Evolutionary conservation across 768 basidiomycete species (phyloP).

Genomic region (Suillus luteus): DNA sequence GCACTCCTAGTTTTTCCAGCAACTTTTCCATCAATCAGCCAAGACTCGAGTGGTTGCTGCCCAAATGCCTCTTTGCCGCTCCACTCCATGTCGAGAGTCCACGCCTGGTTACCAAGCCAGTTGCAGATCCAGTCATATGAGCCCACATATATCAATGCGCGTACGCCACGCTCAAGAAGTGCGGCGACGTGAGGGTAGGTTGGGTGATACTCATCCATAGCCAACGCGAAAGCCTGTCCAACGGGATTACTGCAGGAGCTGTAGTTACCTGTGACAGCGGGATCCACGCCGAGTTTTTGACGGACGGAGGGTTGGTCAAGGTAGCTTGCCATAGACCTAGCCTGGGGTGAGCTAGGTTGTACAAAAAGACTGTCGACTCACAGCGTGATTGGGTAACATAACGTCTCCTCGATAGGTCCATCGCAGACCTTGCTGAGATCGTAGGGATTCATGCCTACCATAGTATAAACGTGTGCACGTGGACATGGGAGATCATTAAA

Average conservation of each 20-base stretch:
- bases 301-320: constrained; percentile 62
- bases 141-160: constrained; percentile 73
- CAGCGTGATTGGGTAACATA: constrained; percentile 62
- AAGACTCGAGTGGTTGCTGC: constrained; percentile 52
- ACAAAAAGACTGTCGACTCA: constrained; percentile 20
- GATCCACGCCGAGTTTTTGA: constrained; percentile 61
- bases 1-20: constrained; percentile 59
- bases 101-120: constrained; percentile 74
- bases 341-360: not conserved
- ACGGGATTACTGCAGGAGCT: constrained; percentile 46
- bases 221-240: constrained; percentile 44
- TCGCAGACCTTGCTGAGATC: constrained; percentile 68
- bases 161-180: constrained; percentile 76
- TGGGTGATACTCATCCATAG: constrained; percentile 42
- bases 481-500: not conserved
- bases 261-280: constrained; percentile 42
- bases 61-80: constrained; percentile 56
- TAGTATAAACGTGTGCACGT: not conserved
- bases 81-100: constrained; percentile 78
- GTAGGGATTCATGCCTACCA: constrained; percentile 56
- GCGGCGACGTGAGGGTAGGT: constrained; percentile 40
- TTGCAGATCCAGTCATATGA: constrained; percentile 83
- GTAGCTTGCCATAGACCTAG: constrained; percentile 58
- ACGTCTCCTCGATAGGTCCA: constrained; percentile 44
- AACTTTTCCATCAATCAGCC: constrained; percentile 51